phyloP scores from a whole-genome alignment of 768 basidiomycete species.

The Auricularia sp. region DNA sequence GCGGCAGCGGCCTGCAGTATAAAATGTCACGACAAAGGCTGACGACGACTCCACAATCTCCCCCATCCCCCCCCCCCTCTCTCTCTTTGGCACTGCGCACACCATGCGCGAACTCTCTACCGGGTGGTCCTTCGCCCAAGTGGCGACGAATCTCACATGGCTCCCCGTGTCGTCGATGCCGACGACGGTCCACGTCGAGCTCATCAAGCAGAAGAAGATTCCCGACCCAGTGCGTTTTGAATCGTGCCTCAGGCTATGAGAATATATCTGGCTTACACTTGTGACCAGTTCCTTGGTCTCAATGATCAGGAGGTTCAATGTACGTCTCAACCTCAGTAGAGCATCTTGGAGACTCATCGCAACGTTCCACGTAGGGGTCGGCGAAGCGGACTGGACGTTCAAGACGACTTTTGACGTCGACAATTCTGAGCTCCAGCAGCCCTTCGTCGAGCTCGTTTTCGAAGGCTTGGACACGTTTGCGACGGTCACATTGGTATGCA shows the following conservation, averaged over 20 bases:
- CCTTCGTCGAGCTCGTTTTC: constrained; percentile 25
- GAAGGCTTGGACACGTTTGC: constrained; percentile 35
- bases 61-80: no score
- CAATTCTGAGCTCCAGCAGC: constrained; percentile 6
- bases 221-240: constrained; percentile 22
- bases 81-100: no score
- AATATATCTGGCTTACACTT: neutral
- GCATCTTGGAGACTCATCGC: no score
- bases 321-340: no score
- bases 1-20: no score
- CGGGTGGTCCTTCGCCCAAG: constrained; percentile 60
- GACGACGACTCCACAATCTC: no score
- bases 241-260: no score
- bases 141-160: constrained; percentile 22
- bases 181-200: constrained; percentile 27
- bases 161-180: constrained; percentile 14
- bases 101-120: constrained; percentile 21
- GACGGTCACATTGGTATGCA: constrained; percentile 17
- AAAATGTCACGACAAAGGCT: no score
- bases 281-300: constrained; percentile 12
- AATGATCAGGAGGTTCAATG: constrained; percentile 26
- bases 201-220: constrained; percentile 24
- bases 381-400: constrained; percentile 31
- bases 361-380: constrained; percentile 20
- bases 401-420: constrained; percentile 20